Evolutionary conservation across 345 rosid genomes (phyloP), one percentile per base, ranked within the genome.

Genomic region (Bruguiera gymnorhiza): DNA sequence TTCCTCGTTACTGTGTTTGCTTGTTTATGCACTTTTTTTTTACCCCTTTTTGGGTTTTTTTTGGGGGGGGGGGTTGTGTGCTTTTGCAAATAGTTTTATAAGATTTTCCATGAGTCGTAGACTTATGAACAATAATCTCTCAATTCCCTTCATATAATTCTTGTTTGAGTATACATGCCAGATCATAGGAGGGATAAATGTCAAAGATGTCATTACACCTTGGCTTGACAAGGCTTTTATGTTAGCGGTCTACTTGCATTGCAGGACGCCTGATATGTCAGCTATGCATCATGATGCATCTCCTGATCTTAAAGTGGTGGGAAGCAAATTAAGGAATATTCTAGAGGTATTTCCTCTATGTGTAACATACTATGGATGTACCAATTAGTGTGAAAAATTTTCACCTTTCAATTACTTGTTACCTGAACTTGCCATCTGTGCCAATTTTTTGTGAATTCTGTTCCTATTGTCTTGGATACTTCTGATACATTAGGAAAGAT

Each of bases 201-300:
- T 31, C 9, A 3, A 29, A n/a, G 29, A 3, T 65, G 58, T 50
- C 23, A 27, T 24, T 65, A 8, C 20, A 24, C 57, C 8, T 29
- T 15, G 18, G 18, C 50, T 43, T 43, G 50, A 43, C 18, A 43
- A 43, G 50, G 18, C 48, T 11, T 11, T 4, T 13, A 13, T 43
- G 6, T 43, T 13, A 39, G 46, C 4, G 2, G 15, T 39, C 46
- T 54, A 11, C 39, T 2, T 68, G 60, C 46, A 15, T 70, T 8
- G 79, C 85, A 90, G 97, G 82, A 88, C 97, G 0, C 97, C 97
- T 3, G 66, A 72, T 62, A 82, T 86, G 87, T 91, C 97, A 66
- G 94, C 87, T 70, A 88, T 90, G 90, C 97, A 90, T 78, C 84
- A 84, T 61, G 94, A 88, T 66, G 70, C 83, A 32, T 85, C 94